A percentile compares a stretch with the other conserved stretches of the same genome.
These are phyloP conservation scores for Coemansia sp. DNA, from an alignment of 192 early-diverging fungal genomes.

Conservation along the genomic window DNA sequence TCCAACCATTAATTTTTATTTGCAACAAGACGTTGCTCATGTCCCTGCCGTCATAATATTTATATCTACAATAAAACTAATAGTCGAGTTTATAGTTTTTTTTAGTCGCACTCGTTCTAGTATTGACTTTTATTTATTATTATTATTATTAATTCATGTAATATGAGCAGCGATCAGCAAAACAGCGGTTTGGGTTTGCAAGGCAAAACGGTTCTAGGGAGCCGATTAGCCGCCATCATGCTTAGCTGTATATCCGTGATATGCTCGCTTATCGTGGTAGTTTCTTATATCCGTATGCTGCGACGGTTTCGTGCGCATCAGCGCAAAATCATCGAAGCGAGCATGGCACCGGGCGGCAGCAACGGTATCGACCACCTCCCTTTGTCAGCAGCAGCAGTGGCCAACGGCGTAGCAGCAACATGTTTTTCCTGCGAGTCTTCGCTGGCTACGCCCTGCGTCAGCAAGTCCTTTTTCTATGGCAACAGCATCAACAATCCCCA, in stretches of 20 bases:
- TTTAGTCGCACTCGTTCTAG: not conserved
- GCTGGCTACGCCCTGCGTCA: constrained; percentile 30
- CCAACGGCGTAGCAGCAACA: constrained; percentile 2
- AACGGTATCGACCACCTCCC: too few species aligned
- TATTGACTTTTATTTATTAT: not conserved
- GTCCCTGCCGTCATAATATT: too few species aligned
- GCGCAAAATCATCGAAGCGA: constrained; percentile 34
- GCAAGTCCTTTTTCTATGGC: constrained; percentile 17
- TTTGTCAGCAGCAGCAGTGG: not conserved
- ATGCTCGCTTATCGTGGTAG: constrained; percentile 34
- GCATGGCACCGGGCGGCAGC: not conserved
- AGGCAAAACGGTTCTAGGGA: too few species aligned
- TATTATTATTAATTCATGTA: not conserved
- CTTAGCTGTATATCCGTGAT: constrained; percentile 40
- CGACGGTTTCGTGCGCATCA: constrained; percentile 41
- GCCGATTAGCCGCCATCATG: constrained; percentile 34
- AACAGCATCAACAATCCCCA: not conserved
- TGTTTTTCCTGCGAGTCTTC: constrained; percentile 53
- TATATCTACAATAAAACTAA: too few species aligned
- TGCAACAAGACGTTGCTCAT: too few species aligned
- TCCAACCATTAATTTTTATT: too few species aligned
- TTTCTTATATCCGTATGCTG: constrained; percentile 38
- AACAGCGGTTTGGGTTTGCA: too few species aligned
- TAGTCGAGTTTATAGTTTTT: too few species aligned
- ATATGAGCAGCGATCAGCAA: not conserved